Evolutionary conservation across 192 early-diverging fungal species (phyloP), one percentile per base, ranked within the genome.

Genomic region (Gaertneriomyces semiglobifer): DNA sequence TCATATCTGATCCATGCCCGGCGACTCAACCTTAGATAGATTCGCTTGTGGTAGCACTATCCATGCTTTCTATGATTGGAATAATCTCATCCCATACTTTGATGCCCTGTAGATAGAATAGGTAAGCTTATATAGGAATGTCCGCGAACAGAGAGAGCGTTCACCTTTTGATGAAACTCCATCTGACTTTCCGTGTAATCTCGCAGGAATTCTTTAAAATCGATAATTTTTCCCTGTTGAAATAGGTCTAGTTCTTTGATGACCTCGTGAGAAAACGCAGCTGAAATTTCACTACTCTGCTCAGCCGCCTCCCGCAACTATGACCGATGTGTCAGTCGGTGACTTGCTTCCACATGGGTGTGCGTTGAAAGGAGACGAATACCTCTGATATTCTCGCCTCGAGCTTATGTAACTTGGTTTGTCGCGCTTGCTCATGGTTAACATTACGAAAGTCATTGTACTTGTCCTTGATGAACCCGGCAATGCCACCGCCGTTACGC

Each of bases 361-460:
- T 8, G 48, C 18, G 48, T 50, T n/a, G 48, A 3, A 50, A n/a
- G 48, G 11, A 52, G 14, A 38, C 58, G 14, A 18, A 38, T 71
- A 91, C 89, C 71, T 93, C 89, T 9, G 59, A 66, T 25, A 95
- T 90, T 69, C 79, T 88, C 11, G 71, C 64, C 7, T 89, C 84
- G 19, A 98, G 77, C 62, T 81, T 90, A 45, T 81, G 82, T 41
- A 98, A 75, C 58, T 88, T 89, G 44, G 91, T 87, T 77, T 92
- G 88, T 62, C 89, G 81, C 51, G 89, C 88, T 48, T 83, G 79
- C 52, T 93, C 91, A 48, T 87, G 86, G 67, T 96, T 89, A 7
- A 94, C 86, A 38, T 93, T 92, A 61, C 90, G 83, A 63, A 96
- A 82, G 60, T 96, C 92, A 53, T 94, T 88, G 48, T 92, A 82